Conservation (phyloP, 768 basidiomycete genomes). For the Flagelloscypha sp. region DNA sequence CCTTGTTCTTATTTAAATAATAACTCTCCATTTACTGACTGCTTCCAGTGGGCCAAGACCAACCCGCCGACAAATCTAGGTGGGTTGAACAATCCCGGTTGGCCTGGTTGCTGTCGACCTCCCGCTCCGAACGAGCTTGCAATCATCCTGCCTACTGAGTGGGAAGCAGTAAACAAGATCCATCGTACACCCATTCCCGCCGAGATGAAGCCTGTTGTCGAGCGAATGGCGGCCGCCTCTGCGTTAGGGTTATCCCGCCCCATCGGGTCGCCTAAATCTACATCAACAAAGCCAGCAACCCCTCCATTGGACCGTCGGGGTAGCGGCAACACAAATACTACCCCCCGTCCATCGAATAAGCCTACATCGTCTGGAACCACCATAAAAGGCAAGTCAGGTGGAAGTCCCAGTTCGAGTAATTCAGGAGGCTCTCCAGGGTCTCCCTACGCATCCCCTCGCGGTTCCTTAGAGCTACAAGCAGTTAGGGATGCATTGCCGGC, state of each 20-base stretch:
- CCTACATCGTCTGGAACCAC: constrained; percentile 24
- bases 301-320: constrained; percentile 38
- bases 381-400: constrained; percentile 39
- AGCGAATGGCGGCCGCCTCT: no score
- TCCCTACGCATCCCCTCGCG: no score
- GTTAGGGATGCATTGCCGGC: no score
- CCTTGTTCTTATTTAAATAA: constrained; percentile 10
- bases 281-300: constrained; percentile 21
- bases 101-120: constrained; percentile 86
- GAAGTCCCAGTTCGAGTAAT: constrained; percentile 44
- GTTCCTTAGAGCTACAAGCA: no score
- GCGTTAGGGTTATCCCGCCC: no score
- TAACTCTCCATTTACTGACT: constrained; percentile 19
- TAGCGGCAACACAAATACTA: constrained; percentile 25
- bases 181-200: constrained; percentile 67
- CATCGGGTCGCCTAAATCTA: constrained; percentile 25
- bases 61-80: constrained; percentile 46
- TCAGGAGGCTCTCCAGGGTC: constrained; percentile 30
- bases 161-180: constrained; percentile 71
- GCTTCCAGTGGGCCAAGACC: constrained; percentile 59
- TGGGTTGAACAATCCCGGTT: constrained; percentile 64
- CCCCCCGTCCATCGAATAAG: constrained; percentile 26
- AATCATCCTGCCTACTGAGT: constrained; percentile 64
- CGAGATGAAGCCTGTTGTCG: constrained; percentile 62
- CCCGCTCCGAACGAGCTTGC: constrained; percentile 52